These are phyloP conservation scores for Hyphopichia wangnamkhiaoensis DNA, from an alignment of 1,139 yeast genomes.

Conservation along the genomic window DNA sequence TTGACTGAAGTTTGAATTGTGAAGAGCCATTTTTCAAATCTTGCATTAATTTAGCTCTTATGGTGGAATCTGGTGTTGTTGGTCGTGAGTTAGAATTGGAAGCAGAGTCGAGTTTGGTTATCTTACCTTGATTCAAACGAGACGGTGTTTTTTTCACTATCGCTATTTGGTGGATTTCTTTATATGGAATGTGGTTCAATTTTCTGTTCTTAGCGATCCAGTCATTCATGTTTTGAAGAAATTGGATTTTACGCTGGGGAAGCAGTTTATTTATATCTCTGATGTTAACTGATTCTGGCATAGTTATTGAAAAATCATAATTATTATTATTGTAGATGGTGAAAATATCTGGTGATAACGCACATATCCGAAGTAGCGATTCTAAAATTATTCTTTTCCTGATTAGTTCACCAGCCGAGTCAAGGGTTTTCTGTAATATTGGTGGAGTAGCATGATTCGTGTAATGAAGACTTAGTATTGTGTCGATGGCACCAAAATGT, in stretches of 20 bases:
- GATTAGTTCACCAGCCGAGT: conserved; percentile 20
- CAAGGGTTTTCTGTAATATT: conserved; percentile 17
- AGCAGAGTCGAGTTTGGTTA: background rate
- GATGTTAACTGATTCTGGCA: conserved; percentile 2
- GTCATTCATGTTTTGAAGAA: conserved; percentile 59
- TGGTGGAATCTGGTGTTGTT: no score
- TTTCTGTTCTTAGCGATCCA: conserved; percentile 48
- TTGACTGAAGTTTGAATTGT: conserved; percentile 31
- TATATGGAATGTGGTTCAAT: conserved; percentile 3
- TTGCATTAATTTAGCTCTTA: conserved; percentile 9
- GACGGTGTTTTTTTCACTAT: background rate
- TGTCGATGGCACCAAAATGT: conserved; percentile 24
- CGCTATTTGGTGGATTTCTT: background rate
- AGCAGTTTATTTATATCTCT: conserved; percentile 19
- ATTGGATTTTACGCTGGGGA: conserved; percentile 53
- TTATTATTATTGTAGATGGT: conserved; percentile 12
- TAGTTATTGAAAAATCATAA: conserved; percentile 5
- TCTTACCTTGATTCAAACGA: background rate
- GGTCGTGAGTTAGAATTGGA: conserved; percentile 6
- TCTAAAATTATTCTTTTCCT: conserved; percentile 15
- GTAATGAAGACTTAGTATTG: conserved; percentile 24
- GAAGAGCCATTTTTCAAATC: conserved; percentile 31
- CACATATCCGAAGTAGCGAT: conserved; percentile 19
- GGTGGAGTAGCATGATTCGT: conserved; percentile 29
- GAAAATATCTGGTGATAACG: conserved; percentile 17